Percentiles rank a stretch among this genome's conserved stretches.
phyloP scores from a whole-genome alignment of 1,139 yeast genomes.

The Kodamaea sp. region DNA sequence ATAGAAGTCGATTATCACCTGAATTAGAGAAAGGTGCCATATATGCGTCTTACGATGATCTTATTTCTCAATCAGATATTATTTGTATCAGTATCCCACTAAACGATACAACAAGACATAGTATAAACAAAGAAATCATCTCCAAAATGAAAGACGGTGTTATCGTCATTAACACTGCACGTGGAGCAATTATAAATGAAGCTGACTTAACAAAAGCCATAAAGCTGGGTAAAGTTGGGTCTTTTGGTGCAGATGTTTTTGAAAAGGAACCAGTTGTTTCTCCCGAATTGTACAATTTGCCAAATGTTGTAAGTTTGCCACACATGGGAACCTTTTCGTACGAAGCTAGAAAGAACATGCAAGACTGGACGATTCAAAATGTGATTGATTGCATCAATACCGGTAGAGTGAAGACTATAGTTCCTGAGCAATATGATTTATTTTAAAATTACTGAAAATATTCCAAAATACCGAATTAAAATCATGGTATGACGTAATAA shows the following conservation, averaged over 20 bases:
- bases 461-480: neutral
- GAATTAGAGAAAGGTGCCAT: conserved; percentile 57
- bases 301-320: conserved; percentile 64
- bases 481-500: neutral
- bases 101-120: conserved; percentile 54
- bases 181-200: conserved; percentile 76
- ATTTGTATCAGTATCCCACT: conserved; percentile 63
- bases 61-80: conserved; percentile 52
- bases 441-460: neutral
- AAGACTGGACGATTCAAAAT: conserved; percentile 50
- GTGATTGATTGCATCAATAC: conserved; percentile 41
- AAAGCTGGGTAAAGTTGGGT: conserved; percentile 64
- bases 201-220: conserved; percentile 56
- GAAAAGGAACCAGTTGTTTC: conserved; percentile 77
- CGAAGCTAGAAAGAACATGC: conserved; percentile 58
- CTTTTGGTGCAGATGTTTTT: conserved; percentile 80
- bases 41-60: conserved; percentile 55
- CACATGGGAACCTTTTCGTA: conserved; percentile 79
- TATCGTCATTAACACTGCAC: conserved; percentile 63
- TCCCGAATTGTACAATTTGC: conserved; percentile 50
- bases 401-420: conserved; percentile 62
- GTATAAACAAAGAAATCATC: conserved; percentile 50
- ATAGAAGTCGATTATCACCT: conserved; percentile 49
- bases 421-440: conserved; percentile 54
- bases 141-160: conserved; percentile 63